Base-by-base conservation (phyloP, 257 asterid species). In the Solanum rostratum region DNA sequence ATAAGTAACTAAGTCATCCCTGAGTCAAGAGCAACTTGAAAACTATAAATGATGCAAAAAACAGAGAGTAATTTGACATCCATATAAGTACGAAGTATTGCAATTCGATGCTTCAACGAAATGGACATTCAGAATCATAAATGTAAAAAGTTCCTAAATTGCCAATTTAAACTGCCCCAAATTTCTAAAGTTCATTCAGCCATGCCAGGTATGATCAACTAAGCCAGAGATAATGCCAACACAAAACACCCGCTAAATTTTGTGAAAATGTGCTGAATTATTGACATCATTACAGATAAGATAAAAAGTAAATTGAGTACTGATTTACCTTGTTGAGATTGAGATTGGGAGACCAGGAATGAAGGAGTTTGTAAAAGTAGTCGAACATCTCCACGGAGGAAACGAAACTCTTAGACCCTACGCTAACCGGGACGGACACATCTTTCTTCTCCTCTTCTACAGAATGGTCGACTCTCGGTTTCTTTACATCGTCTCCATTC, bases 351-450 rank as follows among this genome's bases (percentile, higher is more conserved):
- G 93, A 69, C 99, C 99, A 96, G 54, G 80, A 49, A 80, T 90
- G 98, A 62, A 94, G 94, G 79, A 96, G 89, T 89, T 93, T 93
- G 87, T 71, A 85, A 85, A 93, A 94, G 86, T 95, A 95, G 84
- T 95, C 97, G 84, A 89, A 95, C 90, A 94, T 89, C 85, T 89
- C 95, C 13, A 91, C 91, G 1, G 97, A 88, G 29, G 97, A 88
- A 7, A 65, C 90, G 81, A 95, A 95, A n/a, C 86, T 87, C 90
- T 92, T 95, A n/a, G 95, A 93, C 6, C 99, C 98, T 46, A 93
- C 22, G 2, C 46, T 71, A 68, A 88, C 89, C 79, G 83, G 85
- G 55, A 37, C 88, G 15, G 90, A 71, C 70, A 84, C 63, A 13
- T 22, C 86, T 39, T 71, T 70, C 70, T 45, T 82, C 11, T 41